These are phyloP conservation scores for Jaenimonas drosophilae DNA, from an alignment of 208 protist genomes.

Conservation along the genomic window DNA sequence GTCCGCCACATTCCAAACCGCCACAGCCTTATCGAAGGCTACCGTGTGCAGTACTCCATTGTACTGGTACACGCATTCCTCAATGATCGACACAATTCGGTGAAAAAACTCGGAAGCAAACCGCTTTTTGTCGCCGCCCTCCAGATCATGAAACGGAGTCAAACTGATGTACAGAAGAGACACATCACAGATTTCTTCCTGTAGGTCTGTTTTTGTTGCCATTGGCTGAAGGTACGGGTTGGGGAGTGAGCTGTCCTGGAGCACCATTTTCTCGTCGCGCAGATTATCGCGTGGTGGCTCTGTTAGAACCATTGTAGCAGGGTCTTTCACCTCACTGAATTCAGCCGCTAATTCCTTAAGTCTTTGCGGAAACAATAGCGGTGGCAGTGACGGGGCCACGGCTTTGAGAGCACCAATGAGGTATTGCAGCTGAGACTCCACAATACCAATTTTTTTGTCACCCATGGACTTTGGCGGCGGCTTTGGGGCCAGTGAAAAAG, in stretches of 20 bases:
- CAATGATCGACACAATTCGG: constrained; percentile 8
- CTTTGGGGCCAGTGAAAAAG: constrained; percentile 8
- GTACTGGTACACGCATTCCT: constrained; percentile 12
- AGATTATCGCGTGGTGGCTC: constrained; percentile 4
- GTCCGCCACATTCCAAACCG: constrained; percentile 7
- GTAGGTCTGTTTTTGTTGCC: constrained; percentile 7
- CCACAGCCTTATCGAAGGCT: constrained; percentile 7
- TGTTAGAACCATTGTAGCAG: constrained; percentile 10
- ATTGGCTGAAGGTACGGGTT: constrained; percentile 3
- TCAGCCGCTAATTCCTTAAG: constrained; percentile 1
- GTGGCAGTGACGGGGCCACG: constrained; percentile 6
- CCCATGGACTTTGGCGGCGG: constrained; percentile 7
- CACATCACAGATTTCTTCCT: constrained; percentile 7
- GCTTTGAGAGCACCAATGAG: constrained; percentile 7
- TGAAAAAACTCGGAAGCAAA: constrained; percentile 7
- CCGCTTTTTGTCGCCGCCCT: neutral
- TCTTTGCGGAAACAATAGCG: constrained; percentile 7
- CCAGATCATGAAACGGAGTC: constrained; percentile 7
- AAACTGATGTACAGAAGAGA: constrained; percentile 12
- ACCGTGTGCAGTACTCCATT: constrained; percentile 9
- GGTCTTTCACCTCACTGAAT: constrained; percentile 15
- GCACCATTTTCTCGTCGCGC: neutral
- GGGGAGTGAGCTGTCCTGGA: neutral
- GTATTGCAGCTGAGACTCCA: constrained; percentile 9
- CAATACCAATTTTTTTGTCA: constrained; percentile 2